A percentile compares a stretch with the other conserved stretches of the same genome.
Conservation (phyloP, 768 basidiomycete genomes). For the Kwoniella dendrophila region DNA sequence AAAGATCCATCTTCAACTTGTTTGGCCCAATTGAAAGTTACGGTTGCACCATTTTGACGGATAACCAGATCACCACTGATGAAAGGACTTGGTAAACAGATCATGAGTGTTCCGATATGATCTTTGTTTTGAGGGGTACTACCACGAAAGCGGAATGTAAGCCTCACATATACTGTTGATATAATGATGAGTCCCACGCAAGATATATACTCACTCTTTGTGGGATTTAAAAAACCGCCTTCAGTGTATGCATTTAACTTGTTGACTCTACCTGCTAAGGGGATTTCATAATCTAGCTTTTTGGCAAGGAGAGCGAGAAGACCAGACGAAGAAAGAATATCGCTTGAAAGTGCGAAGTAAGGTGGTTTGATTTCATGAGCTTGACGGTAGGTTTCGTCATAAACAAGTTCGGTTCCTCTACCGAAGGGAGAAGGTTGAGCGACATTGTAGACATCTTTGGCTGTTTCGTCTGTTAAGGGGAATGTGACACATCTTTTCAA, state of each 20-base stretch:
- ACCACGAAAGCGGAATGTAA: neutral
- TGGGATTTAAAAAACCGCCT: slow-evolving; percentile 31
- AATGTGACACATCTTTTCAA: neutral
- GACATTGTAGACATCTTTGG: slow-evolving; percentile 15
- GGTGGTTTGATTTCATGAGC: slow-evolving; percentile 29
- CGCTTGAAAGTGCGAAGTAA: slow-evolving; percentile 11
- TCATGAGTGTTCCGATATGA: slow-evolving; percentile 28
- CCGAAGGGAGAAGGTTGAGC: slow-evolving; percentile 23
- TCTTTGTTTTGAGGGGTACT: slow-evolving; percentile 19
- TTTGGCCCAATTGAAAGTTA: slow-evolving; percentile 21
- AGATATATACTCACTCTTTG: slow-evolving; percentile 21
- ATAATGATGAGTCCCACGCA: neutral
- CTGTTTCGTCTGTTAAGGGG: neutral
- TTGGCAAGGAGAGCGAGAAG: slow-evolving; percentile 4
- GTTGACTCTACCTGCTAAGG: slow-evolving; percentile 10
- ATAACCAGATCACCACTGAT: slow-evolving; percentile 31
- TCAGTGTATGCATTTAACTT: slow-evolving; percentile 30
- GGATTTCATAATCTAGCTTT: slow-evolving; percentile 5
- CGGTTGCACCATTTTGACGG: slow-evolving; percentile 13
- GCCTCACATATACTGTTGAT: neutral
- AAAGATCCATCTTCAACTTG: slow-evolving; percentile 9
- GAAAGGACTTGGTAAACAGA: slow-evolving; percentile 30
- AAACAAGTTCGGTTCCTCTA: slow-evolving; percentile 15
- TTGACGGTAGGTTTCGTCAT: slow-evolving; percentile 23
- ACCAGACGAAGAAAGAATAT: slow-evolving; percentile 5